Base-by-base conservation (phyloP, 148 eudicot species). In the Rhododendron ferrugineum region DNA sequence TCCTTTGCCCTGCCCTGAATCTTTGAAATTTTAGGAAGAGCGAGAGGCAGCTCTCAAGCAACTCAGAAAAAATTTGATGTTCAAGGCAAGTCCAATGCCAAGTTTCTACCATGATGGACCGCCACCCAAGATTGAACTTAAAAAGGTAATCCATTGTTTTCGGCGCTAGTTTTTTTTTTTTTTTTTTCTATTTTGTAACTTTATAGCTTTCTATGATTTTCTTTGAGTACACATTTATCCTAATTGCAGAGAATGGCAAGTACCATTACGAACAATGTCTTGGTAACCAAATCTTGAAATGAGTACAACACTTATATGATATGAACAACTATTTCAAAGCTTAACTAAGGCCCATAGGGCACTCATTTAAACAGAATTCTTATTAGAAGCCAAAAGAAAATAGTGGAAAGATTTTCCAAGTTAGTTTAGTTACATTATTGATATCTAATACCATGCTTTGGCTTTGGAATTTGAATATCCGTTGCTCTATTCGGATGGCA, bases 81-180 rank as follows among this genome's bases (percentile, higher is more conserved):
- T 95, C 83, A 95, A 95, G 89, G 96, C 98, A 62, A 95, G 68
- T 85, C 98, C 98, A 20, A 92, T 95, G 95, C 95, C 93, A 30
- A 93, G 93, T 81, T 96, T 94, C 89, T 94, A 96, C 87, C 94
- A 93, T 58, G 98, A 96, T 32, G 98, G 95, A 37, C 96, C 95
- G 3, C 96, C 98, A 60, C 92, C 98, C 13, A 94, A 94, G 90
- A 88, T 84, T 89, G 98, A 96, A 70, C 84, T 92, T 60, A 95
- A 96, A 85, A 96, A 94, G 98, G 98, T 93, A 86, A n/a, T 30
- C 16, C 77, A 66, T 37, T 46, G 30, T 30, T 30, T 30, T 26
- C 80, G 6, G 10, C 23, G 5, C 79, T 86, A 64, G 23, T n/a
- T 18, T 26, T 11, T 42, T 26, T 34, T 26, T 11, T 42, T 26